Conservation (phyloP, 2,329 filamentous ascomycete species). For the Xylaria sp. region DNA sequence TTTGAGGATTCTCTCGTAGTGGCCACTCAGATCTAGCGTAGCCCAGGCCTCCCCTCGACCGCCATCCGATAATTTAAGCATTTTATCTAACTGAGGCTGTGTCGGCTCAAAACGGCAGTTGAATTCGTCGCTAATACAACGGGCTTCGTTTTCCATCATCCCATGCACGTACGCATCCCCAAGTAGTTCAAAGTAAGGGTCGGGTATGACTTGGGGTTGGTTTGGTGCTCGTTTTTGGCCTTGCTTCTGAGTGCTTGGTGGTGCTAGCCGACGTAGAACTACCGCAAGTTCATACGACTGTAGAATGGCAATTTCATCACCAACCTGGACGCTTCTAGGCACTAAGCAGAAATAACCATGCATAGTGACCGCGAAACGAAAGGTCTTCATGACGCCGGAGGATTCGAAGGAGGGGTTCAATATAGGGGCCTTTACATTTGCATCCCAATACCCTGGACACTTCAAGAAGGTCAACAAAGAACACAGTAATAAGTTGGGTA, state of each 20-base stretch:
- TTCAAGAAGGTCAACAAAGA: background rate
- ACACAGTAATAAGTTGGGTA: background rate
- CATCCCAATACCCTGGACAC: slow-evolving; percentile 35
- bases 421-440: background rate
- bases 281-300: slow-evolving; percentile 35
- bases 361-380: slow-evolving; percentile 42
- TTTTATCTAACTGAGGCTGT: slow-evolving; percentile 31
- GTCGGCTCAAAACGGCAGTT: slow-evolving; percentile 39
- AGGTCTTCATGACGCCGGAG: slow-evolving; percentile 32
- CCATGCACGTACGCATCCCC: slow-evolving; percentile 44
- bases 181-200: slow-evolving; percentile 40
- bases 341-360: slow-evolving; percentile 45
- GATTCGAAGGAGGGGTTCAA: slow-evolving; percentile 35
- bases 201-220: background rate
- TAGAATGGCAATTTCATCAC: slow-evolving; percentile 40
- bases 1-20: slow-evolving; percentile 40
- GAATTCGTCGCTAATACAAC: slow-evolving; percentile 43
- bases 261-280: slow-evolving; percentile 28
- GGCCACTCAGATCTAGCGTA: slow-evolving; percentile 35
- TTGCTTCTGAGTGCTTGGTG: background rate
- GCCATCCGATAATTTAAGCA: slow-evolving; percentile 29
- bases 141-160: slow-evolving; percentile 44
- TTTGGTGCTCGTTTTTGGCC: background rate
- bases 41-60: slow-evolving; percentile 39
- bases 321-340: slow-evolving; percentile 27